A percentile compares a stretch with the other conserved stretches of the same genome.
Conservation (phyloP, 495 filamentous ascomycete species). For the Aspergillus bridgeri region DNA sequence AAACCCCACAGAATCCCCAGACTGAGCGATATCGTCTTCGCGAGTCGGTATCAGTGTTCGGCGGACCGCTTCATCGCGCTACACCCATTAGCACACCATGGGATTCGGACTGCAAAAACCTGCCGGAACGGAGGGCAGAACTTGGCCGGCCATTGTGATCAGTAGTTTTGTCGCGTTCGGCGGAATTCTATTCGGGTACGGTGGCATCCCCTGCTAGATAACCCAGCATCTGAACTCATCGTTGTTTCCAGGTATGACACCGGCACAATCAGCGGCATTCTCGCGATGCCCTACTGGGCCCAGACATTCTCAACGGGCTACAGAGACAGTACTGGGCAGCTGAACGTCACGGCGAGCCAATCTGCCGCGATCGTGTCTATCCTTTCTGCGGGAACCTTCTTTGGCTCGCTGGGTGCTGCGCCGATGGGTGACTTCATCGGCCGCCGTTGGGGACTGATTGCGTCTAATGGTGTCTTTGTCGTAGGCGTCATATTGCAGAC, state of each 20-base stretch:
- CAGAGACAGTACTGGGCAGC: background rate
- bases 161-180: conserved; percentile 1
- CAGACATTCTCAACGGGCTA: background rate
- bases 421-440: conserved; percentile 2
- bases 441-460: background rate
- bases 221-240: background rate
- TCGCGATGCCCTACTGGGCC: conserved; percentile 1
- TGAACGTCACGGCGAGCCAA: conserved; percentile 1
- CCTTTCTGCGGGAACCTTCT: background rate
- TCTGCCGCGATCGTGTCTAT: background rate
- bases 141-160: background rate
- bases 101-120: background rate
- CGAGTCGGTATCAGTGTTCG: too few species aligned
- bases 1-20: too few species aligned
- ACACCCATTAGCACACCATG: background rate
- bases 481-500: background rate
- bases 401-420: background rate
- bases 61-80: too few species aligned
- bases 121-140: background rate
- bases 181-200: background rate
- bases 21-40: too few species aligned
- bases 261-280: conserved; percentile 2
- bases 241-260: background rate
- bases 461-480: conserved; percentile 1
- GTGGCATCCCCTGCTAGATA: background rate